Evolutionary conservation across 768 basidiomycete species (phyloP).

Genomic region (Lentinula guzmanii): DNA sequence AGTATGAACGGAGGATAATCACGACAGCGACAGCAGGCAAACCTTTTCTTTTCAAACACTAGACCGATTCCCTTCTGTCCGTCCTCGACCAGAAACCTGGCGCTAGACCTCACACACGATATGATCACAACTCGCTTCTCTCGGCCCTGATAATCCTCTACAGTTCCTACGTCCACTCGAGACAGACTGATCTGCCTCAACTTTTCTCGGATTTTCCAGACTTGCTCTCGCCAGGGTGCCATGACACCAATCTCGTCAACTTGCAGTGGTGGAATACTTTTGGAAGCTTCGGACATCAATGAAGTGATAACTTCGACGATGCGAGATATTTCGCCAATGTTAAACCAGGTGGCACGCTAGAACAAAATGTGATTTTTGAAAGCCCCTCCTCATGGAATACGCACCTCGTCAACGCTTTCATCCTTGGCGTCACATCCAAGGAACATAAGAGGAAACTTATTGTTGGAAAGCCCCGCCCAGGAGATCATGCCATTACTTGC

Average conservation of each 20-base stretch:
- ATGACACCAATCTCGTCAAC: slow-evolving; percentile 42
- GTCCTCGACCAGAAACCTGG: slow-evolving; percentile 44
- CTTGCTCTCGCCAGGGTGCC: slow-evolving; percentile 48
- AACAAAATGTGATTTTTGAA: not conserved
- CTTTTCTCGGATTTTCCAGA: slow-evolving; percentile 42
- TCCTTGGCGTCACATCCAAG: slow-evolving; percentile 34
- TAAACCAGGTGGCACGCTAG: slow-evolving; percentile 45
- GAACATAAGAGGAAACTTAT: slow-evolving; percentile 36
- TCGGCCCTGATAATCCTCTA: slow-evolving; percentile 50
- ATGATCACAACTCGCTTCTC: slow-evolving; percentile 46
- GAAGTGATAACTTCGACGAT: slow-evolving; percentile 33
- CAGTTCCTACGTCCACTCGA: slow-evolving; percentile 45
- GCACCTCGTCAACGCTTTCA: slow-evolving; percentile 41
- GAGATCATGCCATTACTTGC: slow-evolving; percentile 34
- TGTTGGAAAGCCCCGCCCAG: slow-evolving; percentile 35
- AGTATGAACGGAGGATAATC: not conserved
- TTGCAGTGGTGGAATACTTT: slow-evolving; percentile 32
- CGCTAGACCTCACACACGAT: slow-evolving; percentile 41
- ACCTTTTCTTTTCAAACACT: slow-evolving; percentile 42
- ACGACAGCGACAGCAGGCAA: not conserved
- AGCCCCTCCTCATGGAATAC: not conserved
- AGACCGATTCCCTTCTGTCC: slow-evolving; percentile 37
- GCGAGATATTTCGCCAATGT: slow-evolving; percentile 37
- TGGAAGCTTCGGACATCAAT: slow-evolving; percentile 27
- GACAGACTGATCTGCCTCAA: slow-evolving; percentile 33